phyloP scores from a whole-genome alignment of 768 basidiomycete species.

The Cyclocybe aegerita region DNA sequence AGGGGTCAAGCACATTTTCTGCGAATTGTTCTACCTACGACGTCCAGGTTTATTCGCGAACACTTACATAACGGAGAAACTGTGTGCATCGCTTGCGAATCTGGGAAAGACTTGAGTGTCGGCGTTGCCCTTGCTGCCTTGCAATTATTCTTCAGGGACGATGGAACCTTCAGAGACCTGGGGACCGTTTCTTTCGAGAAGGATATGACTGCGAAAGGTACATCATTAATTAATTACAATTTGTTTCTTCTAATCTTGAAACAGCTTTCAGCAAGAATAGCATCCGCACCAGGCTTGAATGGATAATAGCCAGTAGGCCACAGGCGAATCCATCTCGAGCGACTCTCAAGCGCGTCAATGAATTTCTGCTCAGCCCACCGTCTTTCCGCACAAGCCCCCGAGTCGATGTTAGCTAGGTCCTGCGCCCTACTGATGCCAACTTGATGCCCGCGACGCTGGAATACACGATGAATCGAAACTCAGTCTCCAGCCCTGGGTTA shows the following conservation, averaged over 20 bases:
- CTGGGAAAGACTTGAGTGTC: conserved; percentile 61
- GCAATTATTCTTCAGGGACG: conserved; percentile 56
- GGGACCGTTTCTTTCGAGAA: conserved; percentile 6
- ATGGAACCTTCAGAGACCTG: conserved; percentile 30
- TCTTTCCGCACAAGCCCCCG: conserved; percentile 8
- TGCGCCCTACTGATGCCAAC: conserved; percentile 7
- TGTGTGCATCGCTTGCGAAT: conserved; percentile 53
- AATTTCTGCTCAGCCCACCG: conserved; percentile 24
- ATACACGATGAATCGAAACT: conserved; percentile 64
- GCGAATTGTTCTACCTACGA: conserved; percentile 38
- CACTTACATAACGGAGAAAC: conserved; percentile 33
- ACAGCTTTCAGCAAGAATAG: conserved; percentile 45
- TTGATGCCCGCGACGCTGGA: conserved; percentile 36
- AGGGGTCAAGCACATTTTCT: conserved; percentile 50
- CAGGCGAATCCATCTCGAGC: conserved; percentile 81
- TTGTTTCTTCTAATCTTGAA: background rate
- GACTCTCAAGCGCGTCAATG: conserved; percentile 53
- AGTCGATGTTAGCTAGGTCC: background rate
- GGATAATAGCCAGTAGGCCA: conserved; percentile 78
- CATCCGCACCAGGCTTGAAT: conserved; percentile 77
- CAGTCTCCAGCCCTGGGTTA: conserved; percentile 51
- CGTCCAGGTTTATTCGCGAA: conserved; percentile 43
- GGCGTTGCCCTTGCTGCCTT: conserved; percentile 64
- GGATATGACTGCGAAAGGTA: background rate
- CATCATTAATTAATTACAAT: background rate